A percentile compares a stretch with the other conserved stretches of the same genome.
phyloP scores from a whole-genome alignment of 163 green algal species.

The Chlamydomonas reinhardtii region DNA sequence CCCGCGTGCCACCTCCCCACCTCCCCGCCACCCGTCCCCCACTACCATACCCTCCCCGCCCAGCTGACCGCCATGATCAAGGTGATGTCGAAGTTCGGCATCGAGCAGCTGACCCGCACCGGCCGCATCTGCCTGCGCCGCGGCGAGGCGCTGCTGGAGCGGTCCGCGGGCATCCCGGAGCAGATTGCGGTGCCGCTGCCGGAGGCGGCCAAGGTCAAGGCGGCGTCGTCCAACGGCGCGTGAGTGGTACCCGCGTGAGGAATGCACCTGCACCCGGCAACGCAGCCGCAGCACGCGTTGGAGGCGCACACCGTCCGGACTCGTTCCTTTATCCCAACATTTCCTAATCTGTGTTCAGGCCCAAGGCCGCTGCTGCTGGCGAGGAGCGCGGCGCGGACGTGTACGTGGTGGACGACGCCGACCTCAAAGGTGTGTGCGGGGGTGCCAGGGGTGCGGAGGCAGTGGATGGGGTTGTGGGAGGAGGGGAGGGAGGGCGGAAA shows the following conservation, averaged over 20 bases:
- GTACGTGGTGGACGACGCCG: conserved; percentile 60
- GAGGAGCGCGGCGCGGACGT: conserved; percentile 55
- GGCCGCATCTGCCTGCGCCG: conserved; percentile 93
- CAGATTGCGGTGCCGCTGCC: background rate
- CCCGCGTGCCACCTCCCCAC: too few relatives aligned
- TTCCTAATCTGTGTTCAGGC: too few relatives aligned
- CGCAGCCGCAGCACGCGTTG: too few relatives aligned
- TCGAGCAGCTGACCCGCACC: conserved; percentile 93
- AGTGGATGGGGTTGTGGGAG: background rate
- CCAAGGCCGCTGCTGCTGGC: too few relatives aligned
- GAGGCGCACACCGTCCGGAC: too few relatives aligned
- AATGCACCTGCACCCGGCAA: too few relatives aligned
- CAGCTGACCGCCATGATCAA: conserved; percentile 86
- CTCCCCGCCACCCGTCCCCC: too few relatives aligned
- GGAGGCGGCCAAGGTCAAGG: background rate
- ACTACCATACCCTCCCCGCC: background rate
- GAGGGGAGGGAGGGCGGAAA: background rate
- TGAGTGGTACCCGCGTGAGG: too few relatives aligned
- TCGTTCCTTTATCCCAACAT: too few relatives aligned
- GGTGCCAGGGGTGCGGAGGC: background rate
- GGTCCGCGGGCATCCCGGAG: background rate
- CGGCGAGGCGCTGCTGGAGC: conserved; percentile 76
- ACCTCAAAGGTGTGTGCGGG: background rate
- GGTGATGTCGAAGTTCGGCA: conserved; percentile 88
- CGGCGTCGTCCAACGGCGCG: background rate